Conservation (phyloP, 768 basidiomycete species). For the Russula foetens region DNA sequence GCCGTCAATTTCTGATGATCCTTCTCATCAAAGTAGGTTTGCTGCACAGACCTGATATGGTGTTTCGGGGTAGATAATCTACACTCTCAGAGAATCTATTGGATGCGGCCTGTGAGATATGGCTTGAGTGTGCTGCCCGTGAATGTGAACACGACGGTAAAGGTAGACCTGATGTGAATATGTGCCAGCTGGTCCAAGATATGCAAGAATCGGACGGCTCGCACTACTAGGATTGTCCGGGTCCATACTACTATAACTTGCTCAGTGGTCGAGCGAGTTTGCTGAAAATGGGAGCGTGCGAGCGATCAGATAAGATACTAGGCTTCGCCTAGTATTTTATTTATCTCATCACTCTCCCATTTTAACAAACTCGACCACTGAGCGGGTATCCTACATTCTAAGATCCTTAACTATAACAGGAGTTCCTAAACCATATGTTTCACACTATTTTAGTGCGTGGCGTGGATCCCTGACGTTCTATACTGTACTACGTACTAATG, state of each 20-base stretch:
- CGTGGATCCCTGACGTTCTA: no score
- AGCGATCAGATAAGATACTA: no score
- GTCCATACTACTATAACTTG: neutral
- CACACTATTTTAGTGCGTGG: no score
- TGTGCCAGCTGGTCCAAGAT: conserved; percentile 63
- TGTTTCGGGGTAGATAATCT: conserved; percentile 26
- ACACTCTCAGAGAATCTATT: conserved; percentile 39
- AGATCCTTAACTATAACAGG: no score
- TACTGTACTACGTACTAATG: no score
- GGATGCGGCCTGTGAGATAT: conserved; percentile 35
- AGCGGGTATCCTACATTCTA: no score
- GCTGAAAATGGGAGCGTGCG: no score
- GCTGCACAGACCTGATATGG: conserved; percentile 21
- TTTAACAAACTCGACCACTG: no score
- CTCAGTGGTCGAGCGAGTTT: neutral
- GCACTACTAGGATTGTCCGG: neutral
- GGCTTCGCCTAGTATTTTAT: no score
- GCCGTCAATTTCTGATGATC: neutral
- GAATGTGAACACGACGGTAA: neutral
- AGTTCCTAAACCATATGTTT: no score
- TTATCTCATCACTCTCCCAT: no score
- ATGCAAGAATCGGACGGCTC: conserved; percentile 32
- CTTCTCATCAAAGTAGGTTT: neutral
- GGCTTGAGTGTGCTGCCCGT: conserved; percentile 22
- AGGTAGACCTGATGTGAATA: conserved; percentile 54